Base-by-base conservation (phyloP, 371 early-diverging fungal species). In the Rhizopus stolonifer region DNA sequence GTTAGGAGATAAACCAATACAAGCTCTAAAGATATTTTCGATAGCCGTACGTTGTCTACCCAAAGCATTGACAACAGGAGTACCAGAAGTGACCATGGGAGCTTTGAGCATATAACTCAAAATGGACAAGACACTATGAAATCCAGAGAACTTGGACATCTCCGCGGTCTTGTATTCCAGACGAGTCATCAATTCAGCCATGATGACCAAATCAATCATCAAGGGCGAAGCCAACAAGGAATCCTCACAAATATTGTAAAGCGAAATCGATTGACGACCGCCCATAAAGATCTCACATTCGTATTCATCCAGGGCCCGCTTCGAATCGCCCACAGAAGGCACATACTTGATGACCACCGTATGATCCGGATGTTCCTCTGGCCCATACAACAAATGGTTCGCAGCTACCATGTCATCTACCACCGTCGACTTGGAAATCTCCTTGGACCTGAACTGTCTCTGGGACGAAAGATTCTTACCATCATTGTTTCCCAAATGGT, bases 401-500 rank as follows among this genome's bases (percentile, higher is more conserved):
- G 95, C 86, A 45, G 87, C 90, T 6, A 96, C 96, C 96, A 96
- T 96, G 70, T 98, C 98, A 67, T 98, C 98, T 49, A 98, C 96
- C 19, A 98, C 96, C 67, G 86, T 93, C 58, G 89, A 88, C 84
- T 98, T 98, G 61, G 93, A 92, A 68, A 98, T 96, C 69, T 98
- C 98, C 87, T 98, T 98, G 72, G 89, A 88, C 49, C 96, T 86
- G 86, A 98, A 98, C 83, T 98, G 98, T 73, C 88, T 84, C 23
- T 93, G 95, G 33, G 95, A 93, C 22, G 91, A 91, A 74, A 98
- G 80, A 84, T 98, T 98, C 85, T 87, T 88, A 45, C 98, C 98
- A 70, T 98, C 98, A 72, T 98, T 98, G 89, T 98, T 98, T 57
- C 98, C 98, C 65, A 98, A 82, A 69, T 98, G 98, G 81, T 98